Evolutionary conservation across 345 rosid genomes (phyloP), one percentile per base, ranked within the genome.

Genomic region (Hirschfeldia incana): DNA sequence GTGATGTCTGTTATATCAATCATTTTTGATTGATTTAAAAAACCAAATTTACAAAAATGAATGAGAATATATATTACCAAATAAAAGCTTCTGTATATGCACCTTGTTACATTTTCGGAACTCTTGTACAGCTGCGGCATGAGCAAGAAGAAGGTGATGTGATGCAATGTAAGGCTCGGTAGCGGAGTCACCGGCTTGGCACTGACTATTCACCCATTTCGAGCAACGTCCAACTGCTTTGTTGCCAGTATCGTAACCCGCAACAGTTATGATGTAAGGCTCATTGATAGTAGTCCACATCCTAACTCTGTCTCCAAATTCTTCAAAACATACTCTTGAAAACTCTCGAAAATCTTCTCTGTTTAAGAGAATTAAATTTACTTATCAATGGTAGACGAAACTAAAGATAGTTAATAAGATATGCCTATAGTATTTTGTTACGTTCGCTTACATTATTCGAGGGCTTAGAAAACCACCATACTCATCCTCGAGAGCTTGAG

Each of bases 241-340:
- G 2, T 12, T 34, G 9, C 87, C 87, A 0, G 28, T 9, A 5
- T 77, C 85, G 6, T 82, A 83, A 1, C 81, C 85, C 27, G 72
- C 32, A 16, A 66, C 36, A 69, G 76, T 77, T 15, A 66, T 68
- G 8, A 62, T 59, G 65, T 5, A 69, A 67, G 90, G 90, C 30
- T 87, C 87, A 46, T 87, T 87, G 39, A 87, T 59, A 10, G 89
- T 85, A 29, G 77, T 80, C 90, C 90, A 87, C 61, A 82, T 78
- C 44, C 84, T 83, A 4, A 87, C 88, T 67, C 79, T 70, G 5
- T 87, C 86, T 13, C 90, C 87, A 7, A 85, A 85, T n/a, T 82
- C 67, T 46, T 81, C 65, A 46, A 87, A 87, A 16, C 88, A 87
- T 2, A 75, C 32, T 39, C 64, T 78, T 42, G 82, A 81, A 37